These are phyloP conservation scores for Xylariaceae sp. DNA, from an alignment of 2,329 filamentous ascomycete genomes.

Conservation along the genomic window DNA sequence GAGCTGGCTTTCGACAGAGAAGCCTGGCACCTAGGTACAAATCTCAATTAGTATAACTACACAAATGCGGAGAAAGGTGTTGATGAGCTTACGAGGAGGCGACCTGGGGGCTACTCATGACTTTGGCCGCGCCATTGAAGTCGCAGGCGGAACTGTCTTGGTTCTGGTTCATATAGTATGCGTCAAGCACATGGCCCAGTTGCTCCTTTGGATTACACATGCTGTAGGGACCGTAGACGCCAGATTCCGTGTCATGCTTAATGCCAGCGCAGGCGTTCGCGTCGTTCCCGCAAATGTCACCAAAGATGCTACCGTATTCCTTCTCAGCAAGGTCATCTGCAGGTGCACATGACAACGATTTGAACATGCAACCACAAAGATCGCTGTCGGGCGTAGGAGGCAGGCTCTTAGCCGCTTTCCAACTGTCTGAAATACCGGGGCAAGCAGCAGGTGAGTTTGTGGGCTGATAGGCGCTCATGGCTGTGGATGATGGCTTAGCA, in stretches of 20 bases:
- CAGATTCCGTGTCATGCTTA: slow-evolving; percentile 58
- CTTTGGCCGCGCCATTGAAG: slow-evolving; percentile 62
- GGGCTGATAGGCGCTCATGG: slow-evolving; percentile 65
- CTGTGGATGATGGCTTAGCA: slow-evolving; percentile 63
- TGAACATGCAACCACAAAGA: slow-evolving; percentile 75
- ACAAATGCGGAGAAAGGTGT: background rate
- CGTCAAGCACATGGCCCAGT: slow-evolving; percentile 64
- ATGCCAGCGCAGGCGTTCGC: slow-evolving; percentile 61
- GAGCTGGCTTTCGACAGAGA: slow-evolving; percentile 52
- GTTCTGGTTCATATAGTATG: slow-evolving; percentile 61
- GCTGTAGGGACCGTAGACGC: slow-evolving; percentile 66
- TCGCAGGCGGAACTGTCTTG: slow-evolving; percentile 57
- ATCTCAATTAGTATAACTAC: slow-evolving; percentile 4
- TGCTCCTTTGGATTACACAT: slow-evolving; percentile 67
- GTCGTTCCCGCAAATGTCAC: slow-evolving; percentile 49
- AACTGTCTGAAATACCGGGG: slow-evolving; percentile 62
- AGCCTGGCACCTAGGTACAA: slow-evolving; percentile 51
- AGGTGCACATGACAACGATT: slow-evolving; percentile 67
- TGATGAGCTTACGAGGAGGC: slow-evolving; percentile 33
- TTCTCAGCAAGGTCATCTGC: slow-evolving; percentile 57
- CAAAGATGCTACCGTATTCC: slow-evolving; percentile 56
- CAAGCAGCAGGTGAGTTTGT: slow-evolving; percentile 69
- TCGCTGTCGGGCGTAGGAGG: slow-evolving; percentile 73
- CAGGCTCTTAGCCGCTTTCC: slow-evolving; percentile 66
- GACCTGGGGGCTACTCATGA: slow-evolving; percentile 33